Percentiles rank a stretch among this genome's conserved stretches.
Conservation (phyloP, 2,329 filamentous ascomycete species). For the Aspergillus unguis region DNA sequence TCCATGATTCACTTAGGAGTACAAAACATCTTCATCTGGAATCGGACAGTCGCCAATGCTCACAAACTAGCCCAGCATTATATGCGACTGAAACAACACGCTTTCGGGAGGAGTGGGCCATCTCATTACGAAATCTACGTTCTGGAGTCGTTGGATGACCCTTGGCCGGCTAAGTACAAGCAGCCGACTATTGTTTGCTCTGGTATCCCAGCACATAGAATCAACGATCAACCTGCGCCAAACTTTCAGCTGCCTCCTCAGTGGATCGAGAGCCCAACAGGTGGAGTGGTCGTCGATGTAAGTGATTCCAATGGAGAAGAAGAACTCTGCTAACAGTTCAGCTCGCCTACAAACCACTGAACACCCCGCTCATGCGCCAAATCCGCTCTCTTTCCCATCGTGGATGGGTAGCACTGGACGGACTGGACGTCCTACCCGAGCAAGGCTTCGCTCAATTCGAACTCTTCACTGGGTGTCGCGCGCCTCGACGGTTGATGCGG, state of each 20-base stretch:
- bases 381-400: conserved; percentile 36
- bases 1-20: conserved; percentile 39
- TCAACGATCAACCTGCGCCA: conserved; percentile 34
- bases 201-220: conserved; percentile 37
- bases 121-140: conserved; percentile 26
- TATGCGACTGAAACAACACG: conserved; percentile 30
- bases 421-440: conserved; percentile 39
- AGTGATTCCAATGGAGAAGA: conserved; percentile 8
- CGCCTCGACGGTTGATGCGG: conserved; percentile 38
- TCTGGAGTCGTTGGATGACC: conserved; percentile 27
- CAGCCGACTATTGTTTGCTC: conserved; percentile 40
- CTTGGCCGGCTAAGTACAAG: conserved; percentile 33
- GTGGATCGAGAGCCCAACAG: conserved; percentile 40
- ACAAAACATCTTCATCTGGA: conserved; percentile 38
- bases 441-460: conserved; percentile 43
- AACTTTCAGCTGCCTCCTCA: conserved; percentile 35
- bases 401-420: conserved; percentile 40
- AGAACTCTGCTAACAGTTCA: conserved; percentile 11
- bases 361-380: conserved; percentile 37
- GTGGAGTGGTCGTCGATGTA: conserved; percentile 42
- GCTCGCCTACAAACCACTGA: conserved; percentile 41
- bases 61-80: conserved; percentile 37
- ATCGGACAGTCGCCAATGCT: conserved; percentile 35
- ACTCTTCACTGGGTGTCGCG: conserved; percentile 38
- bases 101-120: conserved; percentile 16